Percentiles rank a stretch among this genome's conserved stretches.
These are phyloP conservation scores for Zygosaccharomyces pseudobailii DNA, from an alignment of 1,139 yeast genomes.

Conservation along the genomic window DNA sequence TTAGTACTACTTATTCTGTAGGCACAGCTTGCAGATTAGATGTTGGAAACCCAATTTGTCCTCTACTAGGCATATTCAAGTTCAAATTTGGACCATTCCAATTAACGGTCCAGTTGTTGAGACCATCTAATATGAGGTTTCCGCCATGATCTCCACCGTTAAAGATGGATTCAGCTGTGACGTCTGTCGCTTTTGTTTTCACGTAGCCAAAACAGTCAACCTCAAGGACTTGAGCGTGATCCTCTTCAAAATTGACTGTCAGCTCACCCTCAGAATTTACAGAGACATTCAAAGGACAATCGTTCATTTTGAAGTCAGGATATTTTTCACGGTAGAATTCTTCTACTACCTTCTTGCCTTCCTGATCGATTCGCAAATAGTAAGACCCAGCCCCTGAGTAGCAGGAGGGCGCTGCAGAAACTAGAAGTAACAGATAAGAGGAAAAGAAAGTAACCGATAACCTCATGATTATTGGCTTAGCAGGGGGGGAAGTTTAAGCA, in stretches of 20 bases:
- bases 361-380: background rate
- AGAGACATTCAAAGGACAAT: background rate
- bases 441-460: background rate
- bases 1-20: background rate
- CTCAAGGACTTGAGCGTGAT: background rate
- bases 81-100: conserved; percentile 6
- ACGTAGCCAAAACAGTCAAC: background rate
- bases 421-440: background rate
- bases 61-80: conserved; percentile 2
- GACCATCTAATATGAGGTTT: background rate
- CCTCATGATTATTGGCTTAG: background rate
- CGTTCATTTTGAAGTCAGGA: background rate
- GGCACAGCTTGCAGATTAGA: background rate
- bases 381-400: background rate
- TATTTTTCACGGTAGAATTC: background rate
- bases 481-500: too few relatives aligned
- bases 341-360: background rate
- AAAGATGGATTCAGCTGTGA: background rate
- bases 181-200: background rate
- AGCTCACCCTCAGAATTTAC: background rate
- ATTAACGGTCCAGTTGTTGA: conserved; percentile 3
- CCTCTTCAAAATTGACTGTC: conserved; percentile 1
- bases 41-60: background rate
- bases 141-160: background rate
- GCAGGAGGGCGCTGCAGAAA: background rate